phyloP scores from a whole-genome alignment of 2,329 filamentous ascomycete species.

The Scedosporium boydii region DNA sequence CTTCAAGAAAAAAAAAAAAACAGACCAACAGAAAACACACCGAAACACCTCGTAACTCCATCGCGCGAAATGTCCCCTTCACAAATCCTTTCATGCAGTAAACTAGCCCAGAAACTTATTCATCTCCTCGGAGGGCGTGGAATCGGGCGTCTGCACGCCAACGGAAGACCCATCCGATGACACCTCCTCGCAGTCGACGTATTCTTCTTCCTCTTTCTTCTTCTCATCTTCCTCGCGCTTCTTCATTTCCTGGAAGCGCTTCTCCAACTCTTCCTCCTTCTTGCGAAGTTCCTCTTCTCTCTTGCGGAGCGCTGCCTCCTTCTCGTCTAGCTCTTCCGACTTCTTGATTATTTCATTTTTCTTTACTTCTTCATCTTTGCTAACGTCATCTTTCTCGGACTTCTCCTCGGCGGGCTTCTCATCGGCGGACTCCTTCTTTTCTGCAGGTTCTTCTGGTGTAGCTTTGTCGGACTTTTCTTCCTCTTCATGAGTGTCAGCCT shows the following conservation, averaged over 20 bases:
- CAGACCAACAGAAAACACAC: too few species aligned
- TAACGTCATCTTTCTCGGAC: not conserved
- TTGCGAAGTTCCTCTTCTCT: conserved; percentile 4
- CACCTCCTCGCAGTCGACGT: conserved; percentile 3
- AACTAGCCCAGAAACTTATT: not conserved
- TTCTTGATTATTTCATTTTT: conserved; percentile 2
- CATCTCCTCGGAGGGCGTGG: not conserved
- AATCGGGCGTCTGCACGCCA: conserved; percentile 1
- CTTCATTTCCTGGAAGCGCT: not conserved
- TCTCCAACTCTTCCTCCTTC: conserved; percentile 4
- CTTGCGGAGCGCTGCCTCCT: conserved; percentile 1
- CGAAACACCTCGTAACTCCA: too few species aligned
- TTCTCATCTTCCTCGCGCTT: not conserved
- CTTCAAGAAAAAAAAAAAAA: too few species aligned
- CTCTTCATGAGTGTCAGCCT: not conserved
- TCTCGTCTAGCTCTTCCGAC: conserved; percentile 1
- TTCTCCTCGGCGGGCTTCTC: not conserved
- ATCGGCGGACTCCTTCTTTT: not conserved
- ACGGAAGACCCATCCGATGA: conserved; percentile 1
- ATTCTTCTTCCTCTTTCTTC: conserved; percentile 4
- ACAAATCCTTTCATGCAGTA: too few species aligned
- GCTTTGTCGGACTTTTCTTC: not conserved
- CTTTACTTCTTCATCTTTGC: not conserved
- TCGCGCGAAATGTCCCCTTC: too few species aligned
- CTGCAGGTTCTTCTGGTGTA: not conserved